Conservation (phyloP, 208 protist species). For the Porcisia hertigi region DNA sequence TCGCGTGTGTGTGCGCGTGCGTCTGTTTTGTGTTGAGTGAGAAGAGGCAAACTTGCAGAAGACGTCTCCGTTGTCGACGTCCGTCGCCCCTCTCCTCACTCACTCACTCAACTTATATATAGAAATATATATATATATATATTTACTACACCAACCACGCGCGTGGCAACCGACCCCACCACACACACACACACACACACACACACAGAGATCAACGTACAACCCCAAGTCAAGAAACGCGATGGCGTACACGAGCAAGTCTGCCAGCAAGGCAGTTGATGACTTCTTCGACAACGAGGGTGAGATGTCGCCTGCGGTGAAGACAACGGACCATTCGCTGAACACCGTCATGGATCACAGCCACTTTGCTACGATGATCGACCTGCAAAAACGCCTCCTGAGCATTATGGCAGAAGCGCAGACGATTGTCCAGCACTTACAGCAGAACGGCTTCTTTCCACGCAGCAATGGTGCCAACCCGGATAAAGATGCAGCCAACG, state of each 20-base stretch:
- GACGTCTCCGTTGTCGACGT: background rate
- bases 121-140: background rate
- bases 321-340: background rate
- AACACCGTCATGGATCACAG: conserved; percentile 21
- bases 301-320: conserved; percentile 17
- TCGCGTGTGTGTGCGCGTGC: background rate
- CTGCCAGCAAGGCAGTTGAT: conserved; percentile 29
- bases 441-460: conserved; percentile 47
- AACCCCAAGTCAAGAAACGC: background rate
- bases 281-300: conserved; percentile 30
- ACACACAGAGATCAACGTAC: conserved; percentile 3
- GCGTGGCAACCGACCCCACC: background rate
- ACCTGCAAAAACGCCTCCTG: conserved; percentile 48
- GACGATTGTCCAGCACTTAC: conserved; percentile 40
- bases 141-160: background rate
- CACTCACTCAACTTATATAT: background rate
- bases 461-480: conserved; percentile 25
- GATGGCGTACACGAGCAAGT: conserved; percentile 22
- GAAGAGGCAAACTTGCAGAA: background rate
- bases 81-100: background rate
- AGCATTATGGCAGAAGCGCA: conserved; percentile 44
- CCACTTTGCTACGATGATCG: conserved; percentile 35
- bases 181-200: background rate
- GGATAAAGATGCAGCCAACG: conserved; percentile 38
- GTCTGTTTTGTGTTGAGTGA: background rate